A percentile compares a stretch with the other conserved stretches of the same genome.
Conservation (phyloP, 75 land plant species). For the Sequoiadendron giganteum region DNA sequence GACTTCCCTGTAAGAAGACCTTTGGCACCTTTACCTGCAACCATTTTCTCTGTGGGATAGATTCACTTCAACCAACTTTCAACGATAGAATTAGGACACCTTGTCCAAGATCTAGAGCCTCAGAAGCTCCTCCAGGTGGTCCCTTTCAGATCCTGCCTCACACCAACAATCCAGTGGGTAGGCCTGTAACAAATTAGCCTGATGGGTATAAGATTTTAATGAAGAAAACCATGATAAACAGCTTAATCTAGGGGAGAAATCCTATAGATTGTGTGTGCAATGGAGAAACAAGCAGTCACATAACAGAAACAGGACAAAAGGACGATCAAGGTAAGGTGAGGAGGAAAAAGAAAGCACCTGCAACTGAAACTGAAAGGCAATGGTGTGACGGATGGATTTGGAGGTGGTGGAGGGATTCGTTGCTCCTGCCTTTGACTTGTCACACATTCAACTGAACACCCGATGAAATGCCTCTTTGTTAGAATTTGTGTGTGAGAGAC, state of each 20-base stretch:
- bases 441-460: no score
- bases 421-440: no score
- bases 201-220: not conserved
- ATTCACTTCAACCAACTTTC: not conserved
- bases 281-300: no score
- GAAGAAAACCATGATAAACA: not conserved
- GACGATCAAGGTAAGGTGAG: no score
- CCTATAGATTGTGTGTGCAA: not conserved
- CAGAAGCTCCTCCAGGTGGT: not conserved
- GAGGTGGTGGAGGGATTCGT: no score
- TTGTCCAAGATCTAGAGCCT: not conserved
- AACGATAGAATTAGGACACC: not conserved
- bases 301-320: no score
- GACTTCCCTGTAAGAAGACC: conserved; percentile 32
- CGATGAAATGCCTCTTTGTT: no score
- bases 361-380: no score
- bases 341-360: no score
- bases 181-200: not conserved
- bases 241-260: not conserved
- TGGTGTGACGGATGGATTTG: no score
- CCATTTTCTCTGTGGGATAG: not conserved
- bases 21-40: conserved; percentile 41
- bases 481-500: no score
- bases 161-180: not conserved
- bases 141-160: not conserved